A percentile compares a stretch with the other conserved stretches of the same genome.
Evolutionary conservation across 371 early-diverging fungal genomes (phyloP).

Genomic region (Mortierella sp.): DNA sequence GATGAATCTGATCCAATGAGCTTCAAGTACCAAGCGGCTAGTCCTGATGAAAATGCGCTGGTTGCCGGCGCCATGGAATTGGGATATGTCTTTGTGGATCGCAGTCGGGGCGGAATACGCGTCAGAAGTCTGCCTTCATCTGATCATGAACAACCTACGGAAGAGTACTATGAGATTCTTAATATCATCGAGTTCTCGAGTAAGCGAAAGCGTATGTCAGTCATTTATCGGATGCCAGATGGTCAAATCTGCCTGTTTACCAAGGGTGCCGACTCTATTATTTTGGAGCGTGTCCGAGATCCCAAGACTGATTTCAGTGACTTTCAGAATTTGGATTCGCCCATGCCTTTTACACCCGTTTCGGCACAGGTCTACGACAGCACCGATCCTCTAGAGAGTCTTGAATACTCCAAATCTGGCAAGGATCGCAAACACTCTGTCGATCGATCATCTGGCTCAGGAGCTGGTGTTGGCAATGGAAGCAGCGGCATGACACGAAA

Average conservation of each 20-base stretch:
- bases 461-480: constrained; percentile 23
- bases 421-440: constrained; percentile 15
- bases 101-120: constrained; percentile 64
- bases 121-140: constrained; percentile 33
- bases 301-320: constrained; percentile 42
- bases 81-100: constrained; percentile 83
- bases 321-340: constrained; percentile 33
- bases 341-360: constrained; percentile 36
- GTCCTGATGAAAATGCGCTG: constrained; percentile 96
- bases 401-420: constrained; percentile 39
- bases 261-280: constrained; percentile 87
- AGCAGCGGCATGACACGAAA: not conserved
- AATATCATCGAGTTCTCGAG: constrained; percentile 78
- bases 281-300: constrained; percentile 64
- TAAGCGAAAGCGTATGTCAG: constrained; percentile 80
- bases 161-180: constrained; percentile 63
- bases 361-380: constrained; percentile 37
- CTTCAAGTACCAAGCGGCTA: constrained; percentile 87
- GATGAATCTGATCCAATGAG: constrained; percentile 61
- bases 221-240: constrained; percentile 66
- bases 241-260: constrained; percentile 72
- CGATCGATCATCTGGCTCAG: constrained; percentile 27
- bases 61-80: constrained; percentile 89
- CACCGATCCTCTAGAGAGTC: constrained; percentile 36
- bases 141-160: constrained; percentile 11